Percentiles rank a stretch among this genome's conserved stretches.
Evolutionary conservation across 2,329 filamentous ascomycete species (phyloP).

Genomic region (Fusarium tanahbumbuense): DNA sequence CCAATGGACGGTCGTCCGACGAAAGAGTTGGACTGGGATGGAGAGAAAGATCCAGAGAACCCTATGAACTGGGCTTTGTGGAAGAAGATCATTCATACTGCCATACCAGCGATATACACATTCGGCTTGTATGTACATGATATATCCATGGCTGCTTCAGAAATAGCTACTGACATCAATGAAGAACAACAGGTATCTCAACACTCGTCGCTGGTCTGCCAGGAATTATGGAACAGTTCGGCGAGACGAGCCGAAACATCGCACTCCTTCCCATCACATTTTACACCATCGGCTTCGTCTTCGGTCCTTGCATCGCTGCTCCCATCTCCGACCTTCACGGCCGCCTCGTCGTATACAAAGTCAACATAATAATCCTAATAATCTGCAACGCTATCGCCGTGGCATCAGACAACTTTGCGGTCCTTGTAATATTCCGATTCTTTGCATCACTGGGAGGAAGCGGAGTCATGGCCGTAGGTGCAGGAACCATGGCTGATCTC

Average conservation of each 20-base stretch:
- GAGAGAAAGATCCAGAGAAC: constrained; percentile 3
- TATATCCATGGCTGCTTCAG: accelerated
- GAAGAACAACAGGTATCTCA: constrained; percentile 16
- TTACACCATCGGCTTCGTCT: constrained; percentile 10
- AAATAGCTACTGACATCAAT: accelerated
- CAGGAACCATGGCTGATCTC: constrained; percentile 7
- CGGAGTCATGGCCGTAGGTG: constrained; percentile 16
- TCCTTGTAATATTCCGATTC: constrained; percentile 8
- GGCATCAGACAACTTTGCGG: constrained; percentile 2
- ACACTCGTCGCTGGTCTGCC: constrained; percentile 17
- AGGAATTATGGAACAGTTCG: constrained; percentile 6
- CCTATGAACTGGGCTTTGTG: constrained; percentile 18
- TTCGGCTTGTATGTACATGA: constrained; percentile 17
- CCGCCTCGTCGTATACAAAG: constrained; percentile 12
- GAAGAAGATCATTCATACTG: constrained; percentile 13
- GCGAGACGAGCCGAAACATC: neutral
- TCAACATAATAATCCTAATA: constrained; percentile 10
- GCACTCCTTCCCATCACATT: constrained; percentile 9
- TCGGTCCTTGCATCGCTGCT: constrained; percentile 17
- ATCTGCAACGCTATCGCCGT: constrained; percentile 14
- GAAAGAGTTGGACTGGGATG: constrained; percentile 9
- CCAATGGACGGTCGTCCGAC: neutral
- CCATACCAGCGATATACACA: constrained; percentile 10
- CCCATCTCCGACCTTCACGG: constrained; percentile 17
- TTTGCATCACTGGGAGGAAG: constrained; percentile 7